These are phyloP conservation scores for Eimeria falciformis DNA, from an alignment of 169 alveolate genomes.

Conservation along the genomic window DNA sequence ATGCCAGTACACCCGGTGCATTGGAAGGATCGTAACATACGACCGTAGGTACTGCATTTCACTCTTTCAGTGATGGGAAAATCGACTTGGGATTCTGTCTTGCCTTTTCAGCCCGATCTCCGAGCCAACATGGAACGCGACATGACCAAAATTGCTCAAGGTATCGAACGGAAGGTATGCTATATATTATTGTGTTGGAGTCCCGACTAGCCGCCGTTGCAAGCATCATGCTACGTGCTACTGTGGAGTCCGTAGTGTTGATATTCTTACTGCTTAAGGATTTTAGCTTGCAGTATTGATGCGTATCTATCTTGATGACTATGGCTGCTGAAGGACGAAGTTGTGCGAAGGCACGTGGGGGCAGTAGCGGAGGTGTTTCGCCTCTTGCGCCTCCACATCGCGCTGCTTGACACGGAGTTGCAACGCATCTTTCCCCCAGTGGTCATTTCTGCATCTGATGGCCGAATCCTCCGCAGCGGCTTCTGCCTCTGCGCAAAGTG, in stretches of 20 bases:
- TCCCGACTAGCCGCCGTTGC: neutral
- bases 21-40: no score
- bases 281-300: no score
- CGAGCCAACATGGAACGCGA: slow-evolving; percentile 81
- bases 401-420: slow-evolving; percentile 59
- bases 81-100: neutral
- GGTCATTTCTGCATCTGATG: slow-evolving; percentile 49
- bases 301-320: no score
- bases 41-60: no score
- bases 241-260: no score
- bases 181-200: neutral
- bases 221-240: neutral
- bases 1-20: neutral
- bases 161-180: slow-evolving; percentile 73
- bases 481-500: slow-evolving; percentile 63
- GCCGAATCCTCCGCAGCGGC: slow-evolving; percentile 15
- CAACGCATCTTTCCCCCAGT: slow-evolving; percentile 34
- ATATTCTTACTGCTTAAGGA: no score
- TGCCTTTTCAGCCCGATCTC: slow-evolving; percentile 75
- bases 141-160: slow-evolving; percentile 74
- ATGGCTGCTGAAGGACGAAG: slow-evolving; percentile 14
- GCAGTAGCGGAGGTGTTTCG: slow-evolving; percentile 55
- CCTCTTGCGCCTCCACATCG: slow-evolving; percentile 14
- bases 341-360: slow-evolving; percentile 37
- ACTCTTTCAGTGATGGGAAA: no score